These are phyloP conservation scores for Colletotrichum liaoningense DNA, from an alignment of 2,329 filamentous ascomycete genomes.

Conservation along the genomic window DNA sequence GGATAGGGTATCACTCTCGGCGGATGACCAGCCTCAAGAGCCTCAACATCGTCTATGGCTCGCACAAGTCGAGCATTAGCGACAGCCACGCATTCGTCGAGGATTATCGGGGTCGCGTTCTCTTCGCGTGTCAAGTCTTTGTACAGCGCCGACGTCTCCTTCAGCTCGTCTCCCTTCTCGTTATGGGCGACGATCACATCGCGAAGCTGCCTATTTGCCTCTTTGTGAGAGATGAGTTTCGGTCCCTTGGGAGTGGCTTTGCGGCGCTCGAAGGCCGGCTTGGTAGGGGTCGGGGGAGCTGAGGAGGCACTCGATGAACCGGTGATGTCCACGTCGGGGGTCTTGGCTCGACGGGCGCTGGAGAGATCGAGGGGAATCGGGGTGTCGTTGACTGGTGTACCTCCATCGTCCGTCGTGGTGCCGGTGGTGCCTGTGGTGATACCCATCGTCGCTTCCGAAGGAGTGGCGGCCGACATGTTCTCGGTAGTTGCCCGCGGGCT, in stretches of 20 bases:
- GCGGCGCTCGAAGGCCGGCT: background rate
- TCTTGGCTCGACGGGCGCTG: background rate
- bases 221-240: background rate
- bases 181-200: background rate
- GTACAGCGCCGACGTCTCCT: background rate
- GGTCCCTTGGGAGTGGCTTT: background rate
- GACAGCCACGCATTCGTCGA: background rate
- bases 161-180: background rate
- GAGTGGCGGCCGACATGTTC: background rate
- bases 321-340: background rate
- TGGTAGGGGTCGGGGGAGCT: constrained; percentile 3
- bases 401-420: background rate
- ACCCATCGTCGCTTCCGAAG: background rate
- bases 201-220: background rate
- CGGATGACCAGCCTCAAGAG: background rate
- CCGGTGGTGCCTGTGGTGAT: background rate
- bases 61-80: background rate
- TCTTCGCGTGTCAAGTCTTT: background rate
- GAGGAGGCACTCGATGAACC: background rate
- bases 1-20: background rate
- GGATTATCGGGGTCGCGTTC: background rate
- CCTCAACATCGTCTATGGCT: background rate
- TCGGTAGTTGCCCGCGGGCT: background rate
- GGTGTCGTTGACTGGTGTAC: background rate
- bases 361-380: background rate